Evolutionary conservation across 129 eudicot species (phyloP).

Genomic region (Glebionis coronaria): DNA sequence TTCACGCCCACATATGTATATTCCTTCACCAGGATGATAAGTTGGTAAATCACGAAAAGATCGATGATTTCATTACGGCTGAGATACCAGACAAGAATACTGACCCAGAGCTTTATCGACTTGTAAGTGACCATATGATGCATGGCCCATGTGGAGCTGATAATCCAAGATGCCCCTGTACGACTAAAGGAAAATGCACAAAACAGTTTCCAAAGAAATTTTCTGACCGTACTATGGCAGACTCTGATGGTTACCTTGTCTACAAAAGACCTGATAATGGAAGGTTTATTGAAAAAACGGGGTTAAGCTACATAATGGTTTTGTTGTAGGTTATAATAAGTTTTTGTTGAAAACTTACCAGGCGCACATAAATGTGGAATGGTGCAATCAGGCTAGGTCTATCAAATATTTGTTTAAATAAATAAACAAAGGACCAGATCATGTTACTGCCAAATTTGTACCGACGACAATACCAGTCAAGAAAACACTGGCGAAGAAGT

Average conservation of each 20-base stretch:
- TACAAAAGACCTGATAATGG: too few relatives aligned
- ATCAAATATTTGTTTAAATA: constrained; percentile 7
- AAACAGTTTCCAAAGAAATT: too few relatives aligned
- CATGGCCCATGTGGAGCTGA: too few relatives aligned
- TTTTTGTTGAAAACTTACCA: neutral
- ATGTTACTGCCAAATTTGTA: neutral
- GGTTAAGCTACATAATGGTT: neutral
- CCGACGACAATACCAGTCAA: neutral
- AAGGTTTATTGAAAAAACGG: neutral
- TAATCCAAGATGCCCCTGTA: too few relatives aligned
- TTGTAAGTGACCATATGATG: too few relatives aligned
- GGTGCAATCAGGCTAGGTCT: neutral
- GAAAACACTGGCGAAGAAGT: neutral
- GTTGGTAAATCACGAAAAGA: too few relatives aligned
- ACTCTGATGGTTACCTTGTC: too few relatives aligned
- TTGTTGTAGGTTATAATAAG: constrained; percentile 17
- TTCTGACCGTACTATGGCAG: too few relatives aligned
- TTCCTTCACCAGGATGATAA: neutral
- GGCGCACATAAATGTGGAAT: constrained; percentile 18
- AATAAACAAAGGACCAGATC: neutral
- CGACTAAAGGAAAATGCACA: too few relatives aligned
- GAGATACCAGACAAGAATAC: too few relatives aligned
- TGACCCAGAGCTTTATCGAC: too few relatives aligned
- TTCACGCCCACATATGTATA: constrained; percentile 19
- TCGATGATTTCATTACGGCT: constrained; percentile 11